phyloP scores from a whole-genome alignment of 768 basidiomycete genomes.

The Suillus paluster region DNA sequence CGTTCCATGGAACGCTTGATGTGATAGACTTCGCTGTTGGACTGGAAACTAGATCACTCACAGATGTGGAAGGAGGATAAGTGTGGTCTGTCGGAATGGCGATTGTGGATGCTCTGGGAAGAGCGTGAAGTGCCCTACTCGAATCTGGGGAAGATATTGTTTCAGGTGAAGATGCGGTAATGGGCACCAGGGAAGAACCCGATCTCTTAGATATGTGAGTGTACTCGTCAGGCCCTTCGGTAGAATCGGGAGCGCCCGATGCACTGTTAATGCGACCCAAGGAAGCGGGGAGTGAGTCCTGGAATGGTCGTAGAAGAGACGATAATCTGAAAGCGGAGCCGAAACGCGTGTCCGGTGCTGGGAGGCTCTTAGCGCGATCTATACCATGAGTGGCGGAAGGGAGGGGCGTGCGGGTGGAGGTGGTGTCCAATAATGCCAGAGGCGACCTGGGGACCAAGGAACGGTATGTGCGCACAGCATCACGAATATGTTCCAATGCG shows the following conservation, averaged over 20 bases:
- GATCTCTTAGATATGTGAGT: slow-evolving; percentile 68
- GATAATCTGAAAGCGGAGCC: slow-evolving; percentile 64
- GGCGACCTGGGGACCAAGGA: slow-evolving; percentile 27
- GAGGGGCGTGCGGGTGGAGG: slow-evolving; percentile 43
- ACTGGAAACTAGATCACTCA: slow-evolving; percentile 47
- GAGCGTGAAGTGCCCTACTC: slow-evolving; percentile 4
- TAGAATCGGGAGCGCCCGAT: slow-evolving; percentile 30
- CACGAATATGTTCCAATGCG: slow-evolving; percentile 82
- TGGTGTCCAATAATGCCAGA: slow-evolving; percentile 60
- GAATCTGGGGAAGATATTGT: slow-evolving; percentile 17
- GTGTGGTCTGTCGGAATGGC: slow-evolving; percentile 58
- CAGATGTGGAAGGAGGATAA: slow-evolving; percentile 75
- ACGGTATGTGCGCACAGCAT: slow-evolving; percentile 66
- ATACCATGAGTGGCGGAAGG: slow-evolving; percentile 26
- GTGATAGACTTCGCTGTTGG: slow-evolving; percentile 48
- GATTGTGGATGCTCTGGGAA: slow-evolving; percentile 30
- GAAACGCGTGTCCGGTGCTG: slow-evolving; percentile 36
- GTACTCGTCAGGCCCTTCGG: slow-evolving; percentile 60
- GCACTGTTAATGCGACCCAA: slow-evolving; percentile 35
- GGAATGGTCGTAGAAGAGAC: slow-evolving; percentile 69
- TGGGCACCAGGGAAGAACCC: slow-evolving; percentile 61
- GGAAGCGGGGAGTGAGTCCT: slow-evolving; percentile 52
- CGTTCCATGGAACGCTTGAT: slow-evolving; percentile 51
- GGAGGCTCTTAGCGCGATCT: slow-evolving; percentile 47
- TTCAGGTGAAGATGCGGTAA: slow-evolving; percentile 49